Evolutionary conservation across 2,329 filamentous ascomycete species (phyloP).

Genomic region (Talaromyces islandicus): DNA sequence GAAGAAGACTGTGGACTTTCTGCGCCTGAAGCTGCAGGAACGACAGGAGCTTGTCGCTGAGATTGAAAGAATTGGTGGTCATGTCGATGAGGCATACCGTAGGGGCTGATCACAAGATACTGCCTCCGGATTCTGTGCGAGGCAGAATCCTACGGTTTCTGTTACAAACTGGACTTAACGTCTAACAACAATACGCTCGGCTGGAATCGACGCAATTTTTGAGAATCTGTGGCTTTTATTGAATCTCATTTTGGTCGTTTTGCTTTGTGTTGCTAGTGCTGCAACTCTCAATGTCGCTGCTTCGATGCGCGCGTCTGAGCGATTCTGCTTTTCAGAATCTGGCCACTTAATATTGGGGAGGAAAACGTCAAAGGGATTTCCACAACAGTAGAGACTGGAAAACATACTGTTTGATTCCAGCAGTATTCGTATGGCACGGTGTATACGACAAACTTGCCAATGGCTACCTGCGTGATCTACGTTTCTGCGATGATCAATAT

Average conservation of each 20-base stretch:
- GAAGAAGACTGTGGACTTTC: slow-evolving; percentile 61
- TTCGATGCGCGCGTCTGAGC: not conserved
- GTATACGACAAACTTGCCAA: not conserved
- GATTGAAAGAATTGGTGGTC: slow-evolving; percentile 55
- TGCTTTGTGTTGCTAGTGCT: not conserved
- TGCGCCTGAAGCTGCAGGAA: slow-evolving; percentile 55
- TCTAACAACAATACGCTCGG: not conserved
- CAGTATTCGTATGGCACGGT: not conserved
- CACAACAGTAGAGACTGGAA: not conserved
- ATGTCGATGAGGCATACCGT: slow-evolving; percentile 41
- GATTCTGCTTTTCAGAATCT: not conserved
- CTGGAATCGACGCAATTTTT: not conserved
- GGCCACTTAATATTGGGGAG: not conserved
- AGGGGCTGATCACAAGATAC: slow-evolving; percentile 14
- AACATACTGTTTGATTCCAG: not conserved
- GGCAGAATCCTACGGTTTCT: not conserved
- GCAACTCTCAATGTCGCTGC: not conserved
- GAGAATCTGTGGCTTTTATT: not conserved
- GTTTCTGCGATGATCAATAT: not conserved
- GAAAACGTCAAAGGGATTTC: not conserved
- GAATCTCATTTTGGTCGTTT: not conserved
- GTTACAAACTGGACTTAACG: not conserved
- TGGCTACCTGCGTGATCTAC: not conserved
- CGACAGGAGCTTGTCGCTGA: slow-evolving; percentile 53
- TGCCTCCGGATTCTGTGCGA: not conserved